A percentile compares a stretch with the other conserved stretches of the same genome.
phyloP scores from a whole-genome alignment of 345 rosid genomes.

The Citrus mangshanensis region DNA sequence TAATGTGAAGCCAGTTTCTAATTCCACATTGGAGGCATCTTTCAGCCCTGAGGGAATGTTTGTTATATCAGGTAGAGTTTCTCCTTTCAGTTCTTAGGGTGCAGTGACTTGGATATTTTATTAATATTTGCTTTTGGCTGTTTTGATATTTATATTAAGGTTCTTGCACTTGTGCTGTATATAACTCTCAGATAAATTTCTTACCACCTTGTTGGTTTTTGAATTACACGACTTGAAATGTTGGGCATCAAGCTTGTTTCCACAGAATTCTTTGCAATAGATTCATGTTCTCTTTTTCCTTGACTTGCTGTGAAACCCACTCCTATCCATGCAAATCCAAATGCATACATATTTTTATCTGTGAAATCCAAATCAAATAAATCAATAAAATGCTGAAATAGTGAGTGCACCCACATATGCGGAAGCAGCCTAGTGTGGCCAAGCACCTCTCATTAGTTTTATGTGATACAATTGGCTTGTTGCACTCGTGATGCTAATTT shows the following conservation, averaged over 20 bases:
- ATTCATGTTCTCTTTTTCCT: not conserved
- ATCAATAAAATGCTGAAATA: not conserved
- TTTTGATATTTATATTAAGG: not conserved
- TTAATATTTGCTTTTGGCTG: constrained; percentile 1
- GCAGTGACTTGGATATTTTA: not conserved
- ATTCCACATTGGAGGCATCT: constrained; percentile 88
- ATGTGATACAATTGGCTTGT: not conserved
- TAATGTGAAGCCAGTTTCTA: constrained; percentile 81
- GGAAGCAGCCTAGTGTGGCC: not conserved
- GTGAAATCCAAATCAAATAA: not conserved
- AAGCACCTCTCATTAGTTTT: not conserved
- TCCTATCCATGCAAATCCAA: not conserved
- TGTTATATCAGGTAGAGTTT: constrained; percentile 70
- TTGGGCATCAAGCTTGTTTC: not conserved
- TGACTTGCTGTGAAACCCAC: not conserved
- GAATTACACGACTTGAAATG: not conserved
- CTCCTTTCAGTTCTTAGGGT: not conserved
- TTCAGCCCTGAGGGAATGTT: constrained; percentile 96
- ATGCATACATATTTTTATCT: not conserved
- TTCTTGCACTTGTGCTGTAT: not conserved
- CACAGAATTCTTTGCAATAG: not conserved
- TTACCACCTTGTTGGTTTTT: not conserved
- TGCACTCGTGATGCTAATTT: not conserved
- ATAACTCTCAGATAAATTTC: not conserved
- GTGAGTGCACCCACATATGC: not conserved